Evolutionary conservation across 2,329 filamentous ascomycete species (phyloP).

Genomic region (Neocatenulostroma microsporum): DNA sequence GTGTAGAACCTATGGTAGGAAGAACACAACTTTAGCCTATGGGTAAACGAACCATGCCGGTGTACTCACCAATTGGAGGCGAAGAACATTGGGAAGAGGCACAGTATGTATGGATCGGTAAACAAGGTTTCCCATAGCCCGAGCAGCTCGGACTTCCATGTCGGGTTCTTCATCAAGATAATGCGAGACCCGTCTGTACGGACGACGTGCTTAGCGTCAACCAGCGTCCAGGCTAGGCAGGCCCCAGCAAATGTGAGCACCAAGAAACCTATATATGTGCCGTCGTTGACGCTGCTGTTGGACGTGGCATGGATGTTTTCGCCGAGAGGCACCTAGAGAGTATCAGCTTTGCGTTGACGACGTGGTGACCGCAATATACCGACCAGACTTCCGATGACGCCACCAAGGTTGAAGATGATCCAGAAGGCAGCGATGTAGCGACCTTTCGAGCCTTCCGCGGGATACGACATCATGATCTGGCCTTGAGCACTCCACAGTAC

Average conservation of each 20-base stretch:
- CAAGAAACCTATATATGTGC: slow-evolving; percentile 83
- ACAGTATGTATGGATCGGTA: slow-evolving; percentile 63
- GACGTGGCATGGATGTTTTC: slow-evolving; percentile 57
- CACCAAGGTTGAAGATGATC: slow-evolving; percentile 91
- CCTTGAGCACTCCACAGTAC: slow-evolving; percentile 77
- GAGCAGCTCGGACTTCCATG: slow-evolving; percentile 69
- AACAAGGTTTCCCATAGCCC: slow-evolving; percentile 68
- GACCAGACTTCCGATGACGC: slow-evolving; percentile 71
- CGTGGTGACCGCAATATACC: slow-evolving; percentile 5
- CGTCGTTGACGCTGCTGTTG: slow-evolving; percentile 54
- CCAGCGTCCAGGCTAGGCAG: slow-evolving; percentile 59
- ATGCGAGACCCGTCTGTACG: slow-evolving; percentile 70
- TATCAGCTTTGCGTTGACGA: neutral
- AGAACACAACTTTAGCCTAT: too few species aligned
- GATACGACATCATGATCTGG: slow-evolving; percentile 70
- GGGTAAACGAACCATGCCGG: too few species aligned
- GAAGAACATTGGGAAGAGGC: slow-evolving; percentile 76
- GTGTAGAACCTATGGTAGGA: slow-evolving; percentile 71
- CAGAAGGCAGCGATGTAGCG: slow-evolving; percentile 87
- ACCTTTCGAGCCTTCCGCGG: slow-evolving; percentile 56
- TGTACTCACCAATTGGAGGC: slow-evolving; percentile 31
- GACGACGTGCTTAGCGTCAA: slow-evolving; percentile 63
- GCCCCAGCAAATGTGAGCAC: slow-evolving; percentile 72
- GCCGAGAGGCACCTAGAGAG: slow-evolving; percentile 57
- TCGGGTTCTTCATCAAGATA: slow-evolving; percentile 85